A percentile compares a stretch with the other conserved stretches of the same genome.
These are phyloP conservation scores for Fusarium vanettenii DNA, from an alignment of 2,329 filamentous ascomycete genomes.

Conservation along the genomic window DNA sequence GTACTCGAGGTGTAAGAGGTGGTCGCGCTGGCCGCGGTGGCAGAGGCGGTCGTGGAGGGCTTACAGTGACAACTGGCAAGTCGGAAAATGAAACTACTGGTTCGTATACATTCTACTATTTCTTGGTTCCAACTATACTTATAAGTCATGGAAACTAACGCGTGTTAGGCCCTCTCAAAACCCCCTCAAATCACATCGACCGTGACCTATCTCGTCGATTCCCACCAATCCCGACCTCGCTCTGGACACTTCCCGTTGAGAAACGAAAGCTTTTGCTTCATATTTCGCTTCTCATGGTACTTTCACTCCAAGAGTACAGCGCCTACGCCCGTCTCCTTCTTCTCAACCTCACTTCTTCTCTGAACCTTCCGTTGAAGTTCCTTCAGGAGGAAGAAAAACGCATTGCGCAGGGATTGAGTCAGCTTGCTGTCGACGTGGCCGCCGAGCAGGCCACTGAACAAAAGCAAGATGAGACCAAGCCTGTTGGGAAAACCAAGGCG, in stretches of 20 bases:
- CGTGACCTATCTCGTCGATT: constrained; percentile 62
- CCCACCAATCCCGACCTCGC: constrained; percentile 68
- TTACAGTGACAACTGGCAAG: constrained; percentile 53
- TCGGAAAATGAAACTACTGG: not conserved
- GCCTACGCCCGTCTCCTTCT: constrained; percentile 80
- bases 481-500: constrained; percentile 78
- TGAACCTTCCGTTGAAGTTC: constrained; percentile 73
- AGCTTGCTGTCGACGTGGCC: constrained; percentile 69
- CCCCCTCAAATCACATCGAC: constrained; percentile 57
- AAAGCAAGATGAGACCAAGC: constrained; percentile 70
- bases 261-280: constrained; percentile 78
- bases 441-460: constrained; percentile 45
- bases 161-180: constrained; percentile 52
- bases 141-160: constrained; percentile 10
- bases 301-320: constrained; percentile 83
- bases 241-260: constrained; percentile 69
- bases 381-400: constrained; percentile 79
- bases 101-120: not conserved
- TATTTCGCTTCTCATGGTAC: constrained; percentile 75
- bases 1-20: constrained; percentile 41
- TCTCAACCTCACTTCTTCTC: constrained; percentile 75
- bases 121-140: not conserved
- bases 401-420: constrained; percentile 78
- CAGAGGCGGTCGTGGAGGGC: constrained; percentile 43
- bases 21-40: constrained; percentile 48